Conservation (phyloP, 1,139 yeast genomes). For the Scheffersomyces titani region DNA sequence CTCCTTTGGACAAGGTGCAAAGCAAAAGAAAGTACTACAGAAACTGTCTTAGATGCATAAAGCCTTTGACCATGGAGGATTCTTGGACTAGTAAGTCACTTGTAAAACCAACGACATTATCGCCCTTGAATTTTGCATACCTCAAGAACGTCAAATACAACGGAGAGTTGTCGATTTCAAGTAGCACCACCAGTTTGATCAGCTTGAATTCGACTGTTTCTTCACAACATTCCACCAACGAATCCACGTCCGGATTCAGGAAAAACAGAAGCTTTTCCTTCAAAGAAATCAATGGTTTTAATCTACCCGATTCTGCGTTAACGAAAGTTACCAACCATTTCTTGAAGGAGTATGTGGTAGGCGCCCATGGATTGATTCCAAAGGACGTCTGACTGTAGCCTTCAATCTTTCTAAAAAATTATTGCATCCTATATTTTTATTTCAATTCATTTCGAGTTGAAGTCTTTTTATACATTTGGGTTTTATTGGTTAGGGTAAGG, state of each 20-base stretch:
- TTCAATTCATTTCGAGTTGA: background rate
- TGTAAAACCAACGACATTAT: constrained; percentile 43
- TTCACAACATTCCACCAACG: constrained; percentile 3
- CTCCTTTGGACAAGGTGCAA: constrained; percentile 35
- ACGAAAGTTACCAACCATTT: constrained; percentile 38
- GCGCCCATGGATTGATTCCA: constrained; percentile 45
- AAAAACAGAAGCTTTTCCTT: constrained; percentile 15
- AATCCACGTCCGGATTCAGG: constrained; percentile 9
- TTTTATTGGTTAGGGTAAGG: constrained; percentile 1
- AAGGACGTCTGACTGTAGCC: constrained; percentile 16
- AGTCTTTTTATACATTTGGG: background rate
- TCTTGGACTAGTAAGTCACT: constrained; percentile 54
- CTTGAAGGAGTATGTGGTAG: constrained; percentile 43
- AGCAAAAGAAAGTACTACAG: constrained; percentile 48
- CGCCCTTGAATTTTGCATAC: constrained; percentile 30
- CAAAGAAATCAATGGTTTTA: constrained; percentile 17
- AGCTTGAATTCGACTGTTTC: constrained; percentile 15
- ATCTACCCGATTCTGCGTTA: constrained; percentile 31
- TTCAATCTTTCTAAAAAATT: background rate
- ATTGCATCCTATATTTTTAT: constrained; percentile 1
- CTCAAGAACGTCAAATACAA: constrained; percentile 23
- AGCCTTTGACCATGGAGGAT: constrained; percentile 53
- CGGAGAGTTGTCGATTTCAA: constrained; percentile 7
- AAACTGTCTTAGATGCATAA: constrained; percentile 60
- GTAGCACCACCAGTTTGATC: constrained; percentile 19